Evolutionary conservation across 495 filamentous ascomycete genomes (phyloP).

Genomic region (Elasticomyces elasticus): DNA sequence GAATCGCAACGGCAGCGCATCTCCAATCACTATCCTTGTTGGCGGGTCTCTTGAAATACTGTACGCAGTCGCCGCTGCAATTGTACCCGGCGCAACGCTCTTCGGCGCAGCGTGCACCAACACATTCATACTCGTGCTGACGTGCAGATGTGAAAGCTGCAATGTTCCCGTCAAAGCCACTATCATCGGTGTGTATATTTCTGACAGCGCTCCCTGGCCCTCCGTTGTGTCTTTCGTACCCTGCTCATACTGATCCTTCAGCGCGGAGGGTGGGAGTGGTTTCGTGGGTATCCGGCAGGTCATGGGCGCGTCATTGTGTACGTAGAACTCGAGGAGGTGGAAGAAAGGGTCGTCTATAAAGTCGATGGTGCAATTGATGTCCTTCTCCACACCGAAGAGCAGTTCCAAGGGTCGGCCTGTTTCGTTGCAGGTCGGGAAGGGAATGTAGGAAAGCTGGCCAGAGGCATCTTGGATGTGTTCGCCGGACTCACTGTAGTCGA

Average conservation of each 20-base stretch:
- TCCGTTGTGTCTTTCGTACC: conserved; percentile 15
- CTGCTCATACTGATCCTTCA: conserved; percentile 14
- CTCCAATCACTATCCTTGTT: conserved; percentile 71
- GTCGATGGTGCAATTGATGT: conserved; percentile 85
- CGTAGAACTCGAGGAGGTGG: conserved; percentile 97
- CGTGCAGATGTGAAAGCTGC: conserved; percentile 81
- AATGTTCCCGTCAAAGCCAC: conserved; percentile 83
- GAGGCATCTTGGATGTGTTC: conserved; percentile 63
- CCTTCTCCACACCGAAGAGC: conserved; percentile 69
- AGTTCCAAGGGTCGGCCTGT: conserved; percentile 72
- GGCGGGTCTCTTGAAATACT: conserved; percentile 50
- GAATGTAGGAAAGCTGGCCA: conserved; percentile 85
- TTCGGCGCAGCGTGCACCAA: conserved; percentile 61
- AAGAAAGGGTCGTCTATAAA: conserved; percentile 81
- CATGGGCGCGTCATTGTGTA: conserved; percentile 89
- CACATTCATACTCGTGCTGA: conserved; percentile 80
- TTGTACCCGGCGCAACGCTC: conserved; percentile 47
- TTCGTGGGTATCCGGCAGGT: conserved; percentile 82
- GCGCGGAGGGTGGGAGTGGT: conserved; percentile 39
- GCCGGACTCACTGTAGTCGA: conserved; percentile 12
- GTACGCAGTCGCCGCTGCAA: conserved; percentile 81
- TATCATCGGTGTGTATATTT: conserved; percentile 54
- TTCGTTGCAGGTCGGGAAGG: conserved; percentile 87
- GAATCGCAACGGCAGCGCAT: conserved; percentile 70
- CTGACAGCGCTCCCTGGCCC: conserved; percentile 26